phyloP scores from a whole-genome alignment of 1,284 basidiomycete genomes.

The Jaminaea rosea region DNA sequence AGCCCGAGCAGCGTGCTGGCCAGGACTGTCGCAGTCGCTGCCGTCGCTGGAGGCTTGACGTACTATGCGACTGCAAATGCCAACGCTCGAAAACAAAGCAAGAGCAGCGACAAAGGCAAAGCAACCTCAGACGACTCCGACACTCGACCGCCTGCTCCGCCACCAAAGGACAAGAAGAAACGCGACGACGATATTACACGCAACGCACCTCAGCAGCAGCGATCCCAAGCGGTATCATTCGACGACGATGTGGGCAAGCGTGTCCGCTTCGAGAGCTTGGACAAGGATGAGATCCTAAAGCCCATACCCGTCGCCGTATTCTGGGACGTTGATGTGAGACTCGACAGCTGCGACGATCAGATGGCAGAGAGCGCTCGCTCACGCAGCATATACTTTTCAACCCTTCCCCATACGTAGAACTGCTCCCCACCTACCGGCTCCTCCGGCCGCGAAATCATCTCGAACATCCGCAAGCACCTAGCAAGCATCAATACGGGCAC shows the following conservation, averaged over 20 bases:
- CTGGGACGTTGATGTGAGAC: slow-evolving; percentile 29
- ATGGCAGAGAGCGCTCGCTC: neutral
- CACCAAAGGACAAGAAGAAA: neutral
- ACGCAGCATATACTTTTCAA: neutral
- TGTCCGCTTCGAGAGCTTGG: neutral
- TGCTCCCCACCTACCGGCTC: slow-evolving; percentile 35
- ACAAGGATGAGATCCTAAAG: slow-evolving; percentile 2
- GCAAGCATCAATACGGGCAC: slow-evolving; percentile 13
- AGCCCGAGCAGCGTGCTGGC: neutral
- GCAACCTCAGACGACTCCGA: neutral
- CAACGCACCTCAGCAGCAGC: neutral
- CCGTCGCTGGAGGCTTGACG: neutral
- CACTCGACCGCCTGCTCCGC: neutral
- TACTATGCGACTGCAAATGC: neutral
- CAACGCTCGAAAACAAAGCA: neutral
- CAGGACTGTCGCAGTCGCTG: neutral
- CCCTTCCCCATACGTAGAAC: slow-evolving; percentile 7
- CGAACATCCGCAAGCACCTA: slow-evolving; percentile 22
- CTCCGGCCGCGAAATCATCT: slow-evolving; percentile 27
- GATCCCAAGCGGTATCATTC: no score
- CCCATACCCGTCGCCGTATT: slow-evolving; percentile 28
- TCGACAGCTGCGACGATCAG: neutral
- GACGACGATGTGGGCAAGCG: neutral
- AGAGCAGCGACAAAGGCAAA: neutral
- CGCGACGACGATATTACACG: neutral